Evolutionary conservation across 345 rosid genomes (phyloP), one percentile per base, ranked within the genome.

Genomic region (Boechera divaricarpa): DNA sequence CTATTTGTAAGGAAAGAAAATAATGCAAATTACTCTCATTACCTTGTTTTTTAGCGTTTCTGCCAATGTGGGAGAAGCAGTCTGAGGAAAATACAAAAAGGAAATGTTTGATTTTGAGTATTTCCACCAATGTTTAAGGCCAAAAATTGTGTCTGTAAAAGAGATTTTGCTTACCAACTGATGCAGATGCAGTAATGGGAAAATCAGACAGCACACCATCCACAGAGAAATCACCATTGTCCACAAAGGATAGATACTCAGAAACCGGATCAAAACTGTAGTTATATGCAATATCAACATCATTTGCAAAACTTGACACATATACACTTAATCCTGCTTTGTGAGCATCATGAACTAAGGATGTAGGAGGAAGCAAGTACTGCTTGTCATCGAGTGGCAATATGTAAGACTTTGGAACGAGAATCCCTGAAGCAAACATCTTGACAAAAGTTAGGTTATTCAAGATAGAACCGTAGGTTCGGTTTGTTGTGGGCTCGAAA

Each of bases 371-470:
- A 62, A 1, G 82, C 65, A 88, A 77, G 79, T 93, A 93, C 69
- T 13, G 45, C 21, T 0, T 72, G n/a, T 13, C 15, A 71, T 83
- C 87, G n/a, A 87, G 74, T 2, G 89, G 91, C 83, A 83, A 89
- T 71, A 93, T 87, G 74, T 86, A 90, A 76, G 49, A 2, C 88
- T 93, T 93, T 0, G 95, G 93, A 54, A 93, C 83, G 45, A 89
- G 90, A 72, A 91, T 86, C 72, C 92, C 96, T 24, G 97, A 85
- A 68, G 96, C 91, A 85, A 93, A 93, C 18, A 91, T 85, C 89
- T 82, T 90, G 75, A 91, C 80, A 67, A 81, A 86, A 4, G 90
- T 79, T 54, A 93, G 85, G 80, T 93, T 91, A 21, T 63, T 76
- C 18, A 56, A 63, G 33, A 93, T 86, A 56, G 85, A 81, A 33